Percentiles rank a stretch among this genome's conserved stretches.
phyloP scores from a whole-genome alignment of 352 stramenopile genomes.

The Pythium diclinum region DNA sequence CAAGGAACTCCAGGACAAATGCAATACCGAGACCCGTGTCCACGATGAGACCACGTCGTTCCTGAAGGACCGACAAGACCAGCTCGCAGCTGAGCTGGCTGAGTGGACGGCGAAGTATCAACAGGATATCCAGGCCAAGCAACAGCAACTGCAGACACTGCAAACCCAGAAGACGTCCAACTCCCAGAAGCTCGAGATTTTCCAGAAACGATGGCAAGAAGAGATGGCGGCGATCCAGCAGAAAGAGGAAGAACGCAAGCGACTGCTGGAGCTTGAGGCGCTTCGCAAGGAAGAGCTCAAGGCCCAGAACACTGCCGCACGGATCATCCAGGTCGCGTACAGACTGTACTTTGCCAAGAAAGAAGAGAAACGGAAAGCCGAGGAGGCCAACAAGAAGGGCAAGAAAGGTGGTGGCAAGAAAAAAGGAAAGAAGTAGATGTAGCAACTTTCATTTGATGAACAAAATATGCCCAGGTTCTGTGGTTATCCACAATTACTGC shows the following conservation, averaged over 20 bases:
- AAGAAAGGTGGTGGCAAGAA: constrained; percentile 50
- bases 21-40: constrained; percentile 60
- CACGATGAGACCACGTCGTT: constrained; percentile 78
- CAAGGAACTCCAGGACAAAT: constrained; percentile 58
- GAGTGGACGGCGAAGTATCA: constrained; percentile 84
- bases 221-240: constrained; percentile 68
- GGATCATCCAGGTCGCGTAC: constrained; percentile 70
- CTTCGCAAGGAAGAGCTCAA: constrained; percentile 67
- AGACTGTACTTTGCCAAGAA: constrained; percentile 39
- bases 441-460: background rate
- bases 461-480: background rate
- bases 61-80: constrained; percentile 74
- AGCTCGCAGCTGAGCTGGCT: constrained; percentile 52
- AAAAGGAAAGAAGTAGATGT: constrained; percentile 24
- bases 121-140: constrained; percentile 72
- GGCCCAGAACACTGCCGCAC: constrained; percentile 59
- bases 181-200: constrained; percentile 55
- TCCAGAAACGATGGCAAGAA: constrained; percentile 69
- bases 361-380: constrained; percentile 60
- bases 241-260: constrained; percentile 70
- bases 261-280: constrained; percentile 59
- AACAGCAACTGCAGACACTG: constrained; percentile 54
- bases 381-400: constrained; percentile 59
- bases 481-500: no score
- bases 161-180: constrained; percentile 58